Conservation (phyloP, 129 eudicot genomes). For the Saussurea involucrata region DNA sequence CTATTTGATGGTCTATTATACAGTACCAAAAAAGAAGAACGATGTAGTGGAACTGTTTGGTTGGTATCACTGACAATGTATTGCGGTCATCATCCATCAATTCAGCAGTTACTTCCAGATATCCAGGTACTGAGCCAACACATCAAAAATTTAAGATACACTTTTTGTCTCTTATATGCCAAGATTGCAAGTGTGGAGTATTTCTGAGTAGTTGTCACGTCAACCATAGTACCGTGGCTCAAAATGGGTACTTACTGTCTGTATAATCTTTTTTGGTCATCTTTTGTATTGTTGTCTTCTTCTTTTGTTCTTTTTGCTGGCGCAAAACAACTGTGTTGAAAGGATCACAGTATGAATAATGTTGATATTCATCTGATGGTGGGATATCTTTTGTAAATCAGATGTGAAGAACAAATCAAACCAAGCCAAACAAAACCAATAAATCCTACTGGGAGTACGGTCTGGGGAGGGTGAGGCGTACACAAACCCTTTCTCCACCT, state of each 20-base stretch:
- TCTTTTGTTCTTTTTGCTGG: neutral
- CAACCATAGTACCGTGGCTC: neutral
- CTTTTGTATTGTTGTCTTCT: neutral
- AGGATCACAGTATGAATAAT: neutral
- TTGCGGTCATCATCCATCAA: conserved; percentile 75
- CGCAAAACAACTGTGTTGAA: neutral
- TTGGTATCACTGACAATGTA: conserved; percentile 82
- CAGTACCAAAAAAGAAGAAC: conserved; percentile 89
- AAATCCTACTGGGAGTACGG: neutral
- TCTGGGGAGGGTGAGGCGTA: neutral
- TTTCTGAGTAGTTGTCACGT: neutral
- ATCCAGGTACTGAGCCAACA: conserved; percentile 64
- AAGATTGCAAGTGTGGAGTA: neutral
- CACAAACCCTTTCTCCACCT: neutral
- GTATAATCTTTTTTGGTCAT: neutral
- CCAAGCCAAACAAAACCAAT: neutral
- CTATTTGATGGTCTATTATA: conserved; percentile 81
- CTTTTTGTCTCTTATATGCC: neutral
- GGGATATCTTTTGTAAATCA: neutral
- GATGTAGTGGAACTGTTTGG: conserved; percentile 98
- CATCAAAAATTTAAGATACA: neutral
- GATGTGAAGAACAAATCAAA: neutral
- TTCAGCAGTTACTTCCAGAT: conserved; percentile 88
- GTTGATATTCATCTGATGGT: neutral
- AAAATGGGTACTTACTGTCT: neutral